Conservation (phyloP, 179 eudicot genomes). For the Patellifolia procumbens region DNA sequence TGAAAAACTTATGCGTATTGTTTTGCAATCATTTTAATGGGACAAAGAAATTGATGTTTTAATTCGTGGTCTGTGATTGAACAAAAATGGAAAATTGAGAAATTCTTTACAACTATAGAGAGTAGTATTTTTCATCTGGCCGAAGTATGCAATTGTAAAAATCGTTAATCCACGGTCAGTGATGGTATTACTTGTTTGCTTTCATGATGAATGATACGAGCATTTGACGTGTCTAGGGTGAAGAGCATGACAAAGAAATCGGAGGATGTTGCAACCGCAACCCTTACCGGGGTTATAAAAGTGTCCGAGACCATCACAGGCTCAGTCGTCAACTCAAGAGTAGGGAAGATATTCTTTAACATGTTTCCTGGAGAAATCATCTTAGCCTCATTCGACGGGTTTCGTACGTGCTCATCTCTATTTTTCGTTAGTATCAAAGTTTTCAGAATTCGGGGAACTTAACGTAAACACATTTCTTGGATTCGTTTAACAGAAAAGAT, state of each 20-base stretch:
- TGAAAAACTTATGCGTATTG: too few relatives aligned
- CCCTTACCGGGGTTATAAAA: constrained; percentile 73
- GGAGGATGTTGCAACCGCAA: constrained; percentile 59
- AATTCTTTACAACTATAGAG: too few relatives aligned
- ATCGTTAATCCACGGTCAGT: too few relatives aligned
- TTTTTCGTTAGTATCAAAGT: neutral
- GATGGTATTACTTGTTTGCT: neutral
- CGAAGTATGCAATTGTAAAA: too few relatives aligned
- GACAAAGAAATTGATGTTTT: too few relatives aligned
- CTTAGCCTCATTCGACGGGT: constrained; percentile 84
- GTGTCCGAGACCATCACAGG: constrained; percentile 77
- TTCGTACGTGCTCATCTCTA: constrained; percentile 45
- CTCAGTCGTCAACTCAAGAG: constrained; percentile 65
- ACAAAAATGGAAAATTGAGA: too few relatives aligned
- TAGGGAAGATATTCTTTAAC: constrained; percentile 69
- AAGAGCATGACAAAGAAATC: constrained; percentile 76
- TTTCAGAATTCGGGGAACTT: too few relatives aligned
- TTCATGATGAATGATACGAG: neutral
- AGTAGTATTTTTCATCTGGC: too few relatives aligned
- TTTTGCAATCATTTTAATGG: too few relatives aligned
- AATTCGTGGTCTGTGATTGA: too few relatives aligned
- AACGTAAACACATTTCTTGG: too few relatives aligned
- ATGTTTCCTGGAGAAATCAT: constrained; percentile 80
- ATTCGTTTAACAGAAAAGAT: constrained; percentile 46
- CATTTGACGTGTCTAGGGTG: constrained; percentile 42